Conservation (phyloP, 257 asterid species). For the Vinca minor region DNA sequence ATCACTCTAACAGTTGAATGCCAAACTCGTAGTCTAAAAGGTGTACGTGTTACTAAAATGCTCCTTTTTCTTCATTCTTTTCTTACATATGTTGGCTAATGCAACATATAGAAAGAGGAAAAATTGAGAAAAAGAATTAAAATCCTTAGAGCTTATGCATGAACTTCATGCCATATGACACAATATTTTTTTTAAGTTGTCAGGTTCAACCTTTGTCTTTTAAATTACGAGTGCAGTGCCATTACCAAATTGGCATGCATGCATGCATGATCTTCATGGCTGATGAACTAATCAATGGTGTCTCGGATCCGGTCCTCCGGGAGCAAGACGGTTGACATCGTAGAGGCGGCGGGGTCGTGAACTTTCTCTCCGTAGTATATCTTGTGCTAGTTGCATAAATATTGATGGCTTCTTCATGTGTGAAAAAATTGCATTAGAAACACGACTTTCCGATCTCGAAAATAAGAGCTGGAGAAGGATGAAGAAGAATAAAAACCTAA, state of each 20-base stretch:
- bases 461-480: conserved; percentile 10
- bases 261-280: neutral
- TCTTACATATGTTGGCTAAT: neutral
- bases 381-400: conserved; percentile 24
- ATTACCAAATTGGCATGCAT: too few relatives aligned
- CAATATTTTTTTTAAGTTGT: too few relatives aligned
- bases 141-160: neutral
- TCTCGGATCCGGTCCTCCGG: conserved; percentile 51
- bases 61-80: neutral
- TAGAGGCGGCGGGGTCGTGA: conserved; percentile 13
- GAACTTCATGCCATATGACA: too few relatives aligned
- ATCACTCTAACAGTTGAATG: too few relatives aligned
- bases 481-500: conserved; percentile 17
- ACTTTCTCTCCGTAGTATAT: conserved; percentile 21
- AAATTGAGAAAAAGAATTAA: neutral
- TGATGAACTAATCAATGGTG: conserved; percentile 26
- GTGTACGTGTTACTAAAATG: too few relatives aligned
- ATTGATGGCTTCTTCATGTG: conserved; percentile 4
- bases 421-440: neutral
- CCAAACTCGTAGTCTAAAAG: neutral
- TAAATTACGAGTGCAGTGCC: too few relatives aligned
- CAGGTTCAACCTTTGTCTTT: too few relatives aligned
- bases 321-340: conserved; percentile 24
- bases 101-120: too few relatives aligned
- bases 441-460: conserved; percentile 14